Evolutionary conservation across 345 rosid species (phyloP).

Genomic region (Odontarrhena argentea): DNA sequence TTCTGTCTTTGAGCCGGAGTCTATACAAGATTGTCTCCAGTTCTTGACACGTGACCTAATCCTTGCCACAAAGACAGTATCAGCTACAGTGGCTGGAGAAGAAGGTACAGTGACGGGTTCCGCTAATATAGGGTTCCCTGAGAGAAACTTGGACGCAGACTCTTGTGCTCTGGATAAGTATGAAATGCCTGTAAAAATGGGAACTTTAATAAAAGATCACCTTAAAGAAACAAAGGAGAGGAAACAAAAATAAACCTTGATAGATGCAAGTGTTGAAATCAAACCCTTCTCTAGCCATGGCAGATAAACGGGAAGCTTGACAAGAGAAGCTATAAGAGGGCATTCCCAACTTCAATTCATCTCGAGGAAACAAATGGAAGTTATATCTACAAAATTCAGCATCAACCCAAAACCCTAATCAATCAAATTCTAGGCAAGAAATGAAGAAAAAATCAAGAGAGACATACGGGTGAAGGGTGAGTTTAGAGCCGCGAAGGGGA

Average conservation of each 20-base stretch:
- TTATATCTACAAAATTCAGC: slow-evolving; percentile 59
- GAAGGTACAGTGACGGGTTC: slow-evolving; percentile 41
- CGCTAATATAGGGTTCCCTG: slow-evolving; percentile 55
- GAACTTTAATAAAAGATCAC: slow-evolving; percentile 3
- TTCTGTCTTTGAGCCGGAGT: slow-evolving; percentile 38
- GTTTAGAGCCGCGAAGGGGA: slow-evolving; percentile 34
- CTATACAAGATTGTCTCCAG: slow-evolving; percentile 63
- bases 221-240: slow-evolving; percentile 3
- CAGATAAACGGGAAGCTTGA: slow-evolving; percentile 63
- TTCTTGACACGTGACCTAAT: slow-evolving; percentile 63
- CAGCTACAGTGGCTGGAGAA: slow-evolving; percentile 63
- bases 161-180: slow-evolving; percentile 90
- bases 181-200: slow-evolving; percentile 61
- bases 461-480: slow-evolving; percentile 68
- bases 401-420: neutral
- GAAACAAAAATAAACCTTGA: slow-evolving; percentile 51
- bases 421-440: neutral
- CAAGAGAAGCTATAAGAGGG: slow-evolving; percentile 87
- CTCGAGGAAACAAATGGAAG: slow-evolving; percentile 86
- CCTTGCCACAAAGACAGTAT: slow-evolving; percentile 67
- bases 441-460: slow-evolving; percentile 3
- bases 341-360: slow-evolving; percentile 72
- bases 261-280: slow-evolving; percentile 87
- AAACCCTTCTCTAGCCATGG: slow-evolving; percentile 83
- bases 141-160: slow-evolving; percentile 55